Conservation (phyloP, 1,139 yeast species). For the Diutina rugosa region DNA sequence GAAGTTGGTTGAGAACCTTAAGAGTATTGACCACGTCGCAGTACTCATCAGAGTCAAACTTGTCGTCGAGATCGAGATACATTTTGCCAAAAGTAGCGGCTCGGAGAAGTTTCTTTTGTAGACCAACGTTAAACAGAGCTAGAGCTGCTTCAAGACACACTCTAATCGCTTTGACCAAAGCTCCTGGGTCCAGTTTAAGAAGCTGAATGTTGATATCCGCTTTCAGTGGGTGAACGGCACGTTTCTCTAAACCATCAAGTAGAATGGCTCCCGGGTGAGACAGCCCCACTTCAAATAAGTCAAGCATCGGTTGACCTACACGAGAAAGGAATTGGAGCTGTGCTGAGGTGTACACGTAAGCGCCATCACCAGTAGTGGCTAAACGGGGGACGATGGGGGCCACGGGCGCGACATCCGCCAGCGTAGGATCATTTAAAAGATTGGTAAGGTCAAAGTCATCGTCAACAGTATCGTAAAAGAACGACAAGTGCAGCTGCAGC, state of each 20-base stretch:
- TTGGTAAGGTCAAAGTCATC: slow-evolving; percentile 16
- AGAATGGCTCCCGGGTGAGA: slow-evolving; percentile 73
- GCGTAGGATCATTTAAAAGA: neutral
- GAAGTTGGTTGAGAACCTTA: slow-evolving; percentile 57
- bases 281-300: slow-evolving; percentile 72
- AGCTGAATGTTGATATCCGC: slow-evolving; percentile 65
- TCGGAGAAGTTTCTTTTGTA: slow-evolving; percentile 70
- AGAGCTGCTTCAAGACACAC: slow-evolving; percentile 66
- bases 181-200: slow-evolving; percentile 35
- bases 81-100: slow-evolving; percentile 88
- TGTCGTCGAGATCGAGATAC: slow-evolving; percentile 27
- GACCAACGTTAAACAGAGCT: slow-evolving; percentile 59
- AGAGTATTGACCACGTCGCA: slow-evolving; percentile 46
- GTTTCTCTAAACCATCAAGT: slow-evolving; percentile 68
- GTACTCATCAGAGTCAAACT: slow-evolving; percentile 46
- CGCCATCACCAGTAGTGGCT: slow-evolving; percentile 55
- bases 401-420: slow-evolving; percentile 12
- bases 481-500: slow-evolving; percentile 41
- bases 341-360: slow-evolving; percentile 47
- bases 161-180: slow-evolving; percentile 50
- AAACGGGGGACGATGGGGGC: slow-evolving; percentile 22
- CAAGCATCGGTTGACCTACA: slow-evolving; percentile 46
- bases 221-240: slow-evolving; percentile 60
- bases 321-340: slow-evolving; percentile 53
- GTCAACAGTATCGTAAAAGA: slow-evolving; percentile 26